Evolutionary conservation across 2,329 filamentous ascomycete species (phyloP).

Genomic region (Pseudogymnoascus sp.): DNA sequence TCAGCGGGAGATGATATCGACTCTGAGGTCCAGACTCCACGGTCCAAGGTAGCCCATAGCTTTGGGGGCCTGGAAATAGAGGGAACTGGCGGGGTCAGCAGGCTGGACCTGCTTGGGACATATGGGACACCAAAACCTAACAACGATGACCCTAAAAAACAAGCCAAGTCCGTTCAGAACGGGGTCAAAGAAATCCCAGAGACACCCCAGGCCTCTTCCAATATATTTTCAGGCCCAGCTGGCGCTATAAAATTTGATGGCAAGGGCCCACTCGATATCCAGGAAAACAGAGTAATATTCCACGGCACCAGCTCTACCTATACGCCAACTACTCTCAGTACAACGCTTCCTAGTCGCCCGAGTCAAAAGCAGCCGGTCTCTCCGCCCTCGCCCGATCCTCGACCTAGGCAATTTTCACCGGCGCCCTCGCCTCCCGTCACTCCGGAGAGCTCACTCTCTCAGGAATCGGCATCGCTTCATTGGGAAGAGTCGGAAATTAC

Average conservation of each 20-base stretch:
- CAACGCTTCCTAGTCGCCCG: slow-evolving; percentile 18
- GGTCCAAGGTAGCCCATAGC: slow-evolving; percentile 26
- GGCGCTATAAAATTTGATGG: not conserved
- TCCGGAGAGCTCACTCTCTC: not conserved
- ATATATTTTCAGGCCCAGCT: slow-evolving; percentile 9
- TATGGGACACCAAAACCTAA: slow-evolving; percentile 3
- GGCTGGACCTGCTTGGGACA: slow-evolving; percentile 17
- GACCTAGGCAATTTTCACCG: not conserved
- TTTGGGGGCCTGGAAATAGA: slow-evolving; percentile 26
- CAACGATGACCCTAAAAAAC: not conserved
- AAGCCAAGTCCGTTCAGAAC: not conserved
- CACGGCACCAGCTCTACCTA: not conserved
- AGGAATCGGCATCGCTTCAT: slow-evolving; percentile 47
- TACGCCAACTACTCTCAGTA: not conserved
- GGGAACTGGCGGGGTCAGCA: slow-evolving; percentile 16
- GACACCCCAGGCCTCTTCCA: slow-evolving; percentile 18
- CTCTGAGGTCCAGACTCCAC: slow-evolving; percentile 13
- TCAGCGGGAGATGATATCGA: not conserved
- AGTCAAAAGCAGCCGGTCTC: not conserved
- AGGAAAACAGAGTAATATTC: not conserved
- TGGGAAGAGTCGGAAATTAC: slow-evolving; percentile 64
- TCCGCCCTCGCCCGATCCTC: slow-evolving; percentile 19
- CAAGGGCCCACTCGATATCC: not conserved
- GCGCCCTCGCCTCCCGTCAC: not conserved
- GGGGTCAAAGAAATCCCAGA: slow-evolving; percentile 21